Evolutionary conservation across 1,139 yeast genomes (phyloP).

Genomic region (Magnusiomyces clavatus): DNA sequence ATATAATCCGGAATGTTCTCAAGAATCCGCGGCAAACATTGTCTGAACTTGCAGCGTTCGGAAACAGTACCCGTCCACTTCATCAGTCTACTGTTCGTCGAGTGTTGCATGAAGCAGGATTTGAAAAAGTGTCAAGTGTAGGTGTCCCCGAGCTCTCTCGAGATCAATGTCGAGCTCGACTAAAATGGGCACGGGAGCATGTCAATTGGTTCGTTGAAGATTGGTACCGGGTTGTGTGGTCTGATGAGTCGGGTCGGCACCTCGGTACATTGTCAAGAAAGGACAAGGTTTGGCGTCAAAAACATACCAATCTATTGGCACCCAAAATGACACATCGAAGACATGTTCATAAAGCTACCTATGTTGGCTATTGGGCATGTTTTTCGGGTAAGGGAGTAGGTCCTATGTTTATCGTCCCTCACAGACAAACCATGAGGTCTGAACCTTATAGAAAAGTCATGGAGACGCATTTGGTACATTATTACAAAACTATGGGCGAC

Average conservation of each 20-base stretch:
- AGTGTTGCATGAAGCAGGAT: no score
- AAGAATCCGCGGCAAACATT: no score
- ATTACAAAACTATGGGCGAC: background rate
- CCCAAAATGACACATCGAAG: background rate
- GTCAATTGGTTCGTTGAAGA: background rate
- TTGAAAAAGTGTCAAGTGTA: no score
- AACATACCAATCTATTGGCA: no score
- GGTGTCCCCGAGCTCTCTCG: no score
- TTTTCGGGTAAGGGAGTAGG: background rate
- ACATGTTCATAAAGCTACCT: background rate
- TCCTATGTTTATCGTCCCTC: slow-evolving; percentile 1
- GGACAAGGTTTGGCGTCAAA: background rate
- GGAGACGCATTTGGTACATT: background rate
- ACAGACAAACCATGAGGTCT: background rate
- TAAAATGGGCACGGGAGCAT: background rate
- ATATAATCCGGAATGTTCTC: no score
- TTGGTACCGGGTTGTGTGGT: background rate
- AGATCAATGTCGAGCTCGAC: no score
- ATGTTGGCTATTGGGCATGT: slow-evolving; percentile 1
- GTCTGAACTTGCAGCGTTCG: no score
- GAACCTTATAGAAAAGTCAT: background rate
- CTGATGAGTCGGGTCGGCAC: background rate
- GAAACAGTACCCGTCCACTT: no score
- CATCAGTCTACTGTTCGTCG: no score
- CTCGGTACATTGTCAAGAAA: background rate